Evolutionary conservation across 1,284 basidiomycete genomes (phyloP).

Genomic region (Papiliotrema nemorosa): DNA sequence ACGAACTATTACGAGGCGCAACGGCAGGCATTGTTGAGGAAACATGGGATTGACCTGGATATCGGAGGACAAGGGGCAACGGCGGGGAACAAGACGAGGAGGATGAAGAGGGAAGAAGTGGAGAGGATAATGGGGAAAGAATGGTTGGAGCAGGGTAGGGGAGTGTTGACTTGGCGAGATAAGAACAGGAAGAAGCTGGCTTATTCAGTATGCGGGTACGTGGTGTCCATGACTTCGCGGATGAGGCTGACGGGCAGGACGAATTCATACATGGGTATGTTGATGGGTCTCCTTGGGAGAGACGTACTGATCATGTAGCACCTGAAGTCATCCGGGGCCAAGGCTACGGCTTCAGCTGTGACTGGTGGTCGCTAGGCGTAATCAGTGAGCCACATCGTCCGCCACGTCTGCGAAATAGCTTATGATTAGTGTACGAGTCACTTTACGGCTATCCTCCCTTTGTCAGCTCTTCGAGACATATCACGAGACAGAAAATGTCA

Average conservation of each 20-base stretch:
- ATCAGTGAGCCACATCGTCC: constrained; percentile 57
- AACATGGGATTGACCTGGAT: constrained; percentile 91
- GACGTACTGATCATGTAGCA: constrained; percentile 64
- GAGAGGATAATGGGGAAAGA: constrained; percentile 71
- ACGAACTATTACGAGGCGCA: constrained; percentile 94
- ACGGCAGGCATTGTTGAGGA: constrained; percentile 77
- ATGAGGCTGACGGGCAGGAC: constrained; percentile 56
- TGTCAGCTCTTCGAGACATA: constrained; percentile 84
- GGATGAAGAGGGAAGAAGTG: constrained; percentile 71
- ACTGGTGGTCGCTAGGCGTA: constrained; percentile 97
- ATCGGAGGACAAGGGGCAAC: constrained; percentile 52
- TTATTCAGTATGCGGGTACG: constrained; percentile 78
- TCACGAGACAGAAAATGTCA: constrained; percentile 79
- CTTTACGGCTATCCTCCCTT: constrained; percentile 90
- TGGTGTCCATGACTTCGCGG: constrained; percentile 15
- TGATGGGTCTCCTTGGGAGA: too few relatives aligned
- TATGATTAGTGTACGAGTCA: constrained; percentile 63
- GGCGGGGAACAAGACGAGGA: constrained; percentile 53
- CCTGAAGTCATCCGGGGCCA: constrained; percentile 83
- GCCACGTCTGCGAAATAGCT: constrained; percentile 6
- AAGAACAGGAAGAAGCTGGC: constrained; percentile 88
- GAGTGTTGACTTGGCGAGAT: constrained; percentile 89
- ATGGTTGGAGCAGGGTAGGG: constrained; percentile 61
- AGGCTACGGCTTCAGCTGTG: constrained; percentile 90
- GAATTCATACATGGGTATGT: constrained; percentile 78